Evolutionary conservation across 441 rosid species (phyloP), one percentile per base, ranked within the genome.

Genomic region (Gossypium laxum): DNA sequence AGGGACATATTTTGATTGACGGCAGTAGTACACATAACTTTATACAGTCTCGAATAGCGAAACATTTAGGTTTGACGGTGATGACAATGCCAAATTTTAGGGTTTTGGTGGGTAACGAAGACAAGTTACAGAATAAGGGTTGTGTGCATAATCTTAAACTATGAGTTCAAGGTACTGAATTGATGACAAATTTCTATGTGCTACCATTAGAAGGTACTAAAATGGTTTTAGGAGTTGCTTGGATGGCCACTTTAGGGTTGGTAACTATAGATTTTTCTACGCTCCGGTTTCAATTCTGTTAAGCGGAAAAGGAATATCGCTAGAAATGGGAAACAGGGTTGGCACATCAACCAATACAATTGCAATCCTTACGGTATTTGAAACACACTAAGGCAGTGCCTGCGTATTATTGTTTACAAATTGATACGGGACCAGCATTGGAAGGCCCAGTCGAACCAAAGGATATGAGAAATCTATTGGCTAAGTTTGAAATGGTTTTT

Each of bases 1-100:
- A 5, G 2, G 45, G 6, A 1, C 2, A 0, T 5, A 38, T 38
- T 38, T 38, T 38, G 11, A 38, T 28, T 28, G 5, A 28, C 0
- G 5, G 30, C 0, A 0, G 5, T 3, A 28, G 30, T 28, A 28
- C 1, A 4, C 30, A 28, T 28, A 28, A 28, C 5, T 3, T 28
- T 28, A 0, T 3, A 3, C 1, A 28, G 0, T 28, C 30, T 0
- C 5, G 5, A 28, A 1, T 28, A 4, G 5, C 1, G 0, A 28
- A 28, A 28, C 5, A 28, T 3, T 28, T 28, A 4, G 5, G 5
- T 28, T 28, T 28, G 5, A 3, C 5, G 0, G 30, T 28, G 5
- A 28, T 0, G 5, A 0, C 0, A 4, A 0, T 0, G 5, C 0
- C 5, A 0, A 26, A 26, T 28, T 28, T 3, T 0, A 28, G 5